Percentiles rank a stretch among this genome's conserved stretches.
Evolutionary conservation across 345 rosid genomes (phyloP).

Genomic region (Cochlearia excelsa): DNA sequence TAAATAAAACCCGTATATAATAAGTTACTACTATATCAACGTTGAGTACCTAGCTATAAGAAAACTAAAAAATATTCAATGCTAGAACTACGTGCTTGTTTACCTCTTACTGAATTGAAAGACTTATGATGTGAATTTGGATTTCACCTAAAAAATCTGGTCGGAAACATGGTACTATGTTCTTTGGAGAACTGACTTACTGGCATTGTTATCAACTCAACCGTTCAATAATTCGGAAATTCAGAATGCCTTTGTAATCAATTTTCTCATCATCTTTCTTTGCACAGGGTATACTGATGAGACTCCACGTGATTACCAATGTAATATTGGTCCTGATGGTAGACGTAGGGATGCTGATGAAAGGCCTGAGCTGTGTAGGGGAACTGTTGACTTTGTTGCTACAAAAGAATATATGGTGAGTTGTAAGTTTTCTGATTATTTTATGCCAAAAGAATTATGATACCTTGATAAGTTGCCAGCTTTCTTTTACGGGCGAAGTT

Average conservation of each 20-base stretch:
- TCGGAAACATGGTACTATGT: not conserved
- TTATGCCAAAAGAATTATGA: not conserved
- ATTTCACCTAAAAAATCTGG: slow-evolving; percentile 8
- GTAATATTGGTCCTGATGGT: slow-evolving; percentile 92
- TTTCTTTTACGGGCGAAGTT: not conserved
- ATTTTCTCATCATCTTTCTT: slow-evolving; percentile 20
- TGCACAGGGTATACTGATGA: slow-evolving; percentile 71
- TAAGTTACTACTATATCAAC: slow-evolving; percentile 10
- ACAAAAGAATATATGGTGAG: slow-evolving; percentile 93
- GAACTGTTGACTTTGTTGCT: slow-evolving; percentile 92
- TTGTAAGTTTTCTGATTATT: slow-evolving; percentile 45
- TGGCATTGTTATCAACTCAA: slow-evolving; percentile 1
- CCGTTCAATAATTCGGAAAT: not conserved
- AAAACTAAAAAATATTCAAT: slow-evolving; percentile 5
- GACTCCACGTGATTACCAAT: slow-evolving; percentile 82
- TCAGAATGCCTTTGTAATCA: slow-evolving; percentile 7
- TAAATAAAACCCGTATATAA: slow-evolving; percentile 13
- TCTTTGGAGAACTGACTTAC: slow-evolving; percentile 1
- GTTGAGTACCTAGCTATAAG: slow-evolving; percentile 18
- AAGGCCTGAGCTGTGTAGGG: slow-evolving; percentile 93
- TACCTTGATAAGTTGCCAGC: slow-evolving; percentile 6
- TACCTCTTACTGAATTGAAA: slow-evolving; percentile 14
- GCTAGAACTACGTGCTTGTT: slow-evolving; percentile 8
- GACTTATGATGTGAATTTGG: slow-evolving; percentile 4
- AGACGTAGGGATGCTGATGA: slow-evolving; percentile 93